These are phyloP conservation scores for Pleurotus sapidus DNA, from an alignment of 768 basidiomycete genomes.

Conservation along the genomic window DNA sequence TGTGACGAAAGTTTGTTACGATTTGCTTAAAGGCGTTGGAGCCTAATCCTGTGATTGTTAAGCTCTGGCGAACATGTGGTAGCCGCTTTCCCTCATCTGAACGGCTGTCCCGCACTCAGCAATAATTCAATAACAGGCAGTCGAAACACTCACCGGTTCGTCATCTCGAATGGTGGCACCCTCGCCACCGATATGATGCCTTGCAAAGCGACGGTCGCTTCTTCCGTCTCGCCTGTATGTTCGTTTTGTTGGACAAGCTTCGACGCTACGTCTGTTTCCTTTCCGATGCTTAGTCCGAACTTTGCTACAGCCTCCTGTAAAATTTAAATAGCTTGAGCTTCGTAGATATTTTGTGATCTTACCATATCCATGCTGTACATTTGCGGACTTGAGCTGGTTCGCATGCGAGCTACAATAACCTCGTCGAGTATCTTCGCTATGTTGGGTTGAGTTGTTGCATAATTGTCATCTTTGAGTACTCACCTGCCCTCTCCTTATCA, in stretches of 20 bases:
- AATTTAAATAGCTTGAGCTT: background rate
- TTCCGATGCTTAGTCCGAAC: background rate
- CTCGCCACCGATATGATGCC: background rate
- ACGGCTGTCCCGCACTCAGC: background rate
- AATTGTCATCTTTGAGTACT: no score
- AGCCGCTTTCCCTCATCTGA: background rate
- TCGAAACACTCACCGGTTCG: background rate
- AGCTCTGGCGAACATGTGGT: background rate
- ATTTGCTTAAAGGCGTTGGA: background rate
- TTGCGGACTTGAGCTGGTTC: background rate
- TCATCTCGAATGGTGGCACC: background rate
- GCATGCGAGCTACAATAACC: background rate
- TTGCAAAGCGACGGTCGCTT: background rate
- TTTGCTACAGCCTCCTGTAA: background rate
- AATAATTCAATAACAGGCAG: no score
- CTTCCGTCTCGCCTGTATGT: background rate
- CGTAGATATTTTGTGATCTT: background rate
- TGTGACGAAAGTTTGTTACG: background rate
- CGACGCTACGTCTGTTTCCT: background rate
- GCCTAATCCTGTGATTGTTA: background rate
- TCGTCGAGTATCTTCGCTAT: background rate
- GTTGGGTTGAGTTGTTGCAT: background rate
- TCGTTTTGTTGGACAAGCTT: background rate
- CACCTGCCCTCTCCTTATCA: background rate
- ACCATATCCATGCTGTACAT: background rate